Evolutionary conservation across 106 monocot genomes (phyloP), one percentile per base, ranked within the genome.

Genomic region (Phalaenopsis aphrodite): DNA sequence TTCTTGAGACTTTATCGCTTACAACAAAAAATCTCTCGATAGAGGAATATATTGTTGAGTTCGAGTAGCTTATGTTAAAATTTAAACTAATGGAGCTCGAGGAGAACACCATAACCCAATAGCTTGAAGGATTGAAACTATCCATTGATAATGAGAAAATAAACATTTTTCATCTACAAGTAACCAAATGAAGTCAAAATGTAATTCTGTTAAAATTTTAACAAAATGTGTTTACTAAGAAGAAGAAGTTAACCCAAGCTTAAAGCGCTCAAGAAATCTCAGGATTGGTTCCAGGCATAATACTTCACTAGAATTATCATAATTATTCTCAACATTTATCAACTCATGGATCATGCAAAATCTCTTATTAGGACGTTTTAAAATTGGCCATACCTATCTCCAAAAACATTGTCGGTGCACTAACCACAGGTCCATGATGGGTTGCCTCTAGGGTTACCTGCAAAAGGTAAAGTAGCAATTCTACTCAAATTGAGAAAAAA

Each of bases 381-480:
- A 15, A 16, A 76, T 23, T 42, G 55, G 5, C 4, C 66, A 64
- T 89, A 94, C 98, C 98, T 72, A 98, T 98, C 84, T 98, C 98
- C 43, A 98, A 78, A 56, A 98, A 98, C 90, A 94, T 80, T 17
- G 98, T 98, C 23, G 88, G 89, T 55, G 86, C 91, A 82, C 78
- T 89, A 52, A 93, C 92, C 55, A 92, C 85, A 68, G 98, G 98
- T 71, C 98, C 98, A 81, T 98, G 98, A 88, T 98, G 98, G 75
- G 98, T 98, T 77, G 90, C 98, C 87, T 98, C 98, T 68, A 98
- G 72, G 69, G 98, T 98, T 78, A 98, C 83, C 97, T 98, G 67
- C 75, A 88, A 11, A 79, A 71, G 74, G 1, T 9, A 39, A 41
- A 43, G 43, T 5, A 72, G 10, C 16, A 45, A 79, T 12, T 49